These are phyloP conservation scores for Cenchrus purpureus DNA, from an alignment of 176 grass and related monocot genomes.

Conservation along the genomic window DNA sequence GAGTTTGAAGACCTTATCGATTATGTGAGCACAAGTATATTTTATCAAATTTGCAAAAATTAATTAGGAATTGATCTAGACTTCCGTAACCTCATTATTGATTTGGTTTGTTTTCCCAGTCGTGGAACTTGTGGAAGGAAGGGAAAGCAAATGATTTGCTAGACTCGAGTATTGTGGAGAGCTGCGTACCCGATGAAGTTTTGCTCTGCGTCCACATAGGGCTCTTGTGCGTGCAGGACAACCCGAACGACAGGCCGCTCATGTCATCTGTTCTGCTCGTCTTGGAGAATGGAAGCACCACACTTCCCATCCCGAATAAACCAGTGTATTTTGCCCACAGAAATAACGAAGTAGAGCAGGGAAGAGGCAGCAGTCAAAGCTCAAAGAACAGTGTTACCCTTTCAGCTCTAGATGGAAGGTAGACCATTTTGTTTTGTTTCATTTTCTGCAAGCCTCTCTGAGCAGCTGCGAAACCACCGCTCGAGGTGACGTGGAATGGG, in stretches of 20 bases:
- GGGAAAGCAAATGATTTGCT: conserved; percentile 23
- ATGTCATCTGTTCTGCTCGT: conserved; percentile 39
- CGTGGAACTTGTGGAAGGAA: conserved; percentile 40
- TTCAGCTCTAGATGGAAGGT: neutral
- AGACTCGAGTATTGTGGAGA: conserved; percentile 34
- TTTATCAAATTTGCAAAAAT: neutral
- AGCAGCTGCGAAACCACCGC: no score
- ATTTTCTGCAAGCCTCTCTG: neutral
- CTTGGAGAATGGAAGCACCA: conserved; percentile 37
- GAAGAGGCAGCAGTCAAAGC: neutral
- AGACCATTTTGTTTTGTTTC: neutral
- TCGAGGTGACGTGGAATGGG: no score
- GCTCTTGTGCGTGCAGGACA: conserved; percentile 43
- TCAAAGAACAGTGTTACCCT: conserved; percentile 14
- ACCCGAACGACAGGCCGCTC: conserved; percentile 42
- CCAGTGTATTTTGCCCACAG: neutral
- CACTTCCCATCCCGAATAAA: neutral
- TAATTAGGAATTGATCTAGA: neutral
- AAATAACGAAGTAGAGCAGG: neutral
- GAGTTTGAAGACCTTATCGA: conserved; percentile 37
- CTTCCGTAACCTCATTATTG: neutral
- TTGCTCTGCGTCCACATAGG: conserved; percentile 32
- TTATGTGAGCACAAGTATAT: conserved; percentile 35
- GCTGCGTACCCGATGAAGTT: conserved; percentile 31
- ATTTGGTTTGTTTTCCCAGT: neutral